Percentiles rank a stretch among this genome's conserved stretches.
These are phyloP conservation scores for Aspergillus pseudotamarii DNA, from an alignment of 2,329 filamentous ascomycete species.

Conservation along the genomic window DNA sequence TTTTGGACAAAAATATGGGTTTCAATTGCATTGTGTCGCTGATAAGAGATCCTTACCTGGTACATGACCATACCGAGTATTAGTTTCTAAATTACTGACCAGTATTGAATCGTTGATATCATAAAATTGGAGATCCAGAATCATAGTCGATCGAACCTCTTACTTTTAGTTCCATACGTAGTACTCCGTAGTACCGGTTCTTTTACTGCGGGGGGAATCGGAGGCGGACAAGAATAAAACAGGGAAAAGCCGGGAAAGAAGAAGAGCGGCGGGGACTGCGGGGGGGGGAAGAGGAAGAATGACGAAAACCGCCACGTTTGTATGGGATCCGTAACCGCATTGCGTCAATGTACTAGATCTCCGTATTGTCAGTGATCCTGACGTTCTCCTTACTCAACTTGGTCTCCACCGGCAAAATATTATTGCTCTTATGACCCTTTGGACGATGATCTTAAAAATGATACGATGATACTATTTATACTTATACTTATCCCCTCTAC, in stretches of 20 bases:
- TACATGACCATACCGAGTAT: too few relatives aligned
- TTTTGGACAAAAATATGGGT: background rate
- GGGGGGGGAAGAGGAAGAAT: background rate
- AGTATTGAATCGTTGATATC: background rate
- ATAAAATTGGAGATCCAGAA: background rate
- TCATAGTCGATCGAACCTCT: background rate
- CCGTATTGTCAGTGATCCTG: background rate
- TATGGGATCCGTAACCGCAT: constrained; percentile 1
- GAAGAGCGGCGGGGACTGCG: constrained; percentile 22
- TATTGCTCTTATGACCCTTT: background rate
- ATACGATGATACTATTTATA: background rate
- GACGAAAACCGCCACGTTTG: background rate
- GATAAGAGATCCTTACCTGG: background rate
- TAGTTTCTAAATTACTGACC: too few relatives aligned
- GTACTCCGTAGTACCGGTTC: background rate
- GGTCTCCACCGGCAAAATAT: constrained; percentile 7
- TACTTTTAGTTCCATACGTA: too few relatives aligned
- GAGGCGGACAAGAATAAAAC: constrained; percentile 22
- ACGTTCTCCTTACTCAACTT: background rate
- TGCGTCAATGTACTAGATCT: constrained; percentile 14
- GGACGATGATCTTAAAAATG: background rate
- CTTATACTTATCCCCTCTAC: too few relatives aligned
- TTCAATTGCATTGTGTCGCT: background rate
- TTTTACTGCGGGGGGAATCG: constrained; percentile 23
- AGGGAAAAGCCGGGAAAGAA: constrained; percentile 15